A percentile compares a stretch with the other conserved stretches of the same genome.
Conservation (phyloP, 2,329 filamentous ascomycete genomes). For the Aspergillus sergii region DNA sequence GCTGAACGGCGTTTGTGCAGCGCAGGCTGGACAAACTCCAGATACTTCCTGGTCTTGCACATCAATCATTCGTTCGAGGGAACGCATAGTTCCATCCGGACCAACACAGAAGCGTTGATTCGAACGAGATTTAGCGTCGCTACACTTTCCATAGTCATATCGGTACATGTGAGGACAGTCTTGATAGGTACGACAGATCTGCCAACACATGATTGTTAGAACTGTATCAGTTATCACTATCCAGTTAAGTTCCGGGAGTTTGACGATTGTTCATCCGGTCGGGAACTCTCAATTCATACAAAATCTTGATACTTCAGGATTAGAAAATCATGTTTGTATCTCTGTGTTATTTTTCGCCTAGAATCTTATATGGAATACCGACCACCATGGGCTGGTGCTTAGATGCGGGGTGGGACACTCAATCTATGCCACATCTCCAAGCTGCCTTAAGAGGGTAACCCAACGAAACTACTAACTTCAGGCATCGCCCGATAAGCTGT, state of each 20-base stretch:
- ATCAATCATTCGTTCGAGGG: slow-evolving; percentile 1
- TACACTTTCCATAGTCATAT: slow-evolving; percentile 4
- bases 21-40: not conserved
- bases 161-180: slow-evolving; percentile 2
- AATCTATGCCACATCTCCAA: not conserved
- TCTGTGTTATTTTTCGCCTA: not conserved
- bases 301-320: not conserved
- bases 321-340: not conserved
- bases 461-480: not conserved
- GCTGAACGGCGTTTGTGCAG: not conserved
- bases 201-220: not conserved
- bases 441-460: not conserved
- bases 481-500: not conserved
- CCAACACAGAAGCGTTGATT: not conserved
- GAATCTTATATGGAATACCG: not conserved
- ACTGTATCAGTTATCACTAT: not conserved
- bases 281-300: not conserved
- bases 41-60: not conserved
- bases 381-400: not conserved
- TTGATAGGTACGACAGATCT: slow-evolving; percentile 1
- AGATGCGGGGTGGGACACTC: not conserved
- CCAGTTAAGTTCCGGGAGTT: not conserved
- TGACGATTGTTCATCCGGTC: not conserved
- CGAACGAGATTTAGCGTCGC: not conserved
- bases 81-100: not conserved